phyloP scores from a whole-genome alignment of 495 filamentous ascomycete genomes.

The Lineolata rhizophorae region DNA sequence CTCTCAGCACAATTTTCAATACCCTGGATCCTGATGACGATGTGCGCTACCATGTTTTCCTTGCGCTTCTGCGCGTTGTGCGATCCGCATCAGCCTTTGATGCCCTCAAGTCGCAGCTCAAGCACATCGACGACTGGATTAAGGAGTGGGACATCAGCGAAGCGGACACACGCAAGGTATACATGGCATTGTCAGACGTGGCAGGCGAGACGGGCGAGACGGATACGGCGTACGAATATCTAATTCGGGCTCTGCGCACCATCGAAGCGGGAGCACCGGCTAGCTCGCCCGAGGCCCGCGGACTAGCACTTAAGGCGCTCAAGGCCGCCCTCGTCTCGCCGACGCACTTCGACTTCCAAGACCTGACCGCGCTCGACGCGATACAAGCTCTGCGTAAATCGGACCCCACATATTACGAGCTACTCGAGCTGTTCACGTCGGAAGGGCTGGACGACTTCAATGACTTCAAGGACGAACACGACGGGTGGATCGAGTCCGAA shows the following conservation, averaged over 20 bases:
- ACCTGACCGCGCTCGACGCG: constrained; percentile 65
- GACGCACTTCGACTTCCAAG: constrained; percentile 79
- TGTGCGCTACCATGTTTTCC: constrained; percentile 69
- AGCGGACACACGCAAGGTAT: constrained; percentile 63
- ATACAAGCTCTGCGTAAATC: constrained; percentile 70
- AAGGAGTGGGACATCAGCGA: constrained; percentile 60
- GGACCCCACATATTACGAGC: constrained; percentile 63
- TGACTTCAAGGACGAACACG: constrained; percentile 70
- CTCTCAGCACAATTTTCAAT: constrained; percentile 93
- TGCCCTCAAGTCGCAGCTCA: constrained; percentile 53
- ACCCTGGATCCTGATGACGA: constrained; percentile 51
- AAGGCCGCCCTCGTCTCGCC: constrained; percentile 58
- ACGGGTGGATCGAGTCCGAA: constrained; percentile 55
- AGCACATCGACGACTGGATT: constrained; percentile 62
- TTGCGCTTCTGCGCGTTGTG: constrained; percentile 63
- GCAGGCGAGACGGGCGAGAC: constrained; percentile 57
- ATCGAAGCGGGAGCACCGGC: too few species aligned
- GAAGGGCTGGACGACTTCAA: constrained; percentile 86
- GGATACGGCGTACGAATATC: constrained; percentile 58
- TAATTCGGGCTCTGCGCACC: constrained; percentile 63
- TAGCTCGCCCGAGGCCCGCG: constrained; percentile 47
- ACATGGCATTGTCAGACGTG: constrained; percentile 52
- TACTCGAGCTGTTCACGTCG: constrained; percentile 85
- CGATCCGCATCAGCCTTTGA: constrained; percentile 44
- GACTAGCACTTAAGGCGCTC: constrained; percentile 64